Evolutionary conservation across 352 stramenopile species (phyloP).

Genomic region (Pythium chondricola): DNA sequence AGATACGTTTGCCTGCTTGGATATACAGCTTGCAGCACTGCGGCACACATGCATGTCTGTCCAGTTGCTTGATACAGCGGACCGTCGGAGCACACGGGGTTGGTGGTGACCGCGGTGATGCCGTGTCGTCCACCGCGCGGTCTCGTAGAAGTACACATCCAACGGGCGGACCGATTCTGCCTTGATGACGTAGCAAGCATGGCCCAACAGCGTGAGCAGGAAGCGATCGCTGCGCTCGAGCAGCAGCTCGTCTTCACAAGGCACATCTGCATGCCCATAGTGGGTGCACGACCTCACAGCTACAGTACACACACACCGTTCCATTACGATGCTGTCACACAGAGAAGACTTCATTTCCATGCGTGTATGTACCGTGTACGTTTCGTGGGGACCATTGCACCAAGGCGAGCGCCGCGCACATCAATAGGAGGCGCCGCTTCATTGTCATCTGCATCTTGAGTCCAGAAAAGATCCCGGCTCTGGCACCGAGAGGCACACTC

Average conservation of each 20-base stretch:
- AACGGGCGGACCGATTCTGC: constrained; percentile 32
- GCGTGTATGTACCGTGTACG: neutral
- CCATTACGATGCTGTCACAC: neutral
- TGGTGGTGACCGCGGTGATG: neutral
- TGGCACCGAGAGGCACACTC: too few relatives aligned
- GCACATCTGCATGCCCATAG: constrained; percentile 34
- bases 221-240: constrained; percentile 36
- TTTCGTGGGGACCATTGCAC: neutral
- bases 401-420: neutral
- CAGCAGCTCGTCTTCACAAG: constrained; percentile 42
- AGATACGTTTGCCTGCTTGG: constrained; percentile 1
- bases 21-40: neutral
- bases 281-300: constrained; percentile 33
- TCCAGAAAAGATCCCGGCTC: too few relatives aligned
- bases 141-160: constrained; percentile 51
- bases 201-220: constrained; percentile 47
- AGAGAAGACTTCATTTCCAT: neutral
- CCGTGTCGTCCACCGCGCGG: neutral
- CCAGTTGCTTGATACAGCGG: neutral
- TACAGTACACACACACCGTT: too few relatives aligned
- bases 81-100: neutral
- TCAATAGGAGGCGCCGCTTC: too few relatives aligned
- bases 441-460: neutral
- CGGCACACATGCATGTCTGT: constrained; percentile 6
- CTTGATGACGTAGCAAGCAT: constrained; percentile 44